These are phyloP conservation scores for Irpex lacteus DNA, from an alignment of 1,284 basidiomycete genomes.

Conservation along the genomic window DNA sequence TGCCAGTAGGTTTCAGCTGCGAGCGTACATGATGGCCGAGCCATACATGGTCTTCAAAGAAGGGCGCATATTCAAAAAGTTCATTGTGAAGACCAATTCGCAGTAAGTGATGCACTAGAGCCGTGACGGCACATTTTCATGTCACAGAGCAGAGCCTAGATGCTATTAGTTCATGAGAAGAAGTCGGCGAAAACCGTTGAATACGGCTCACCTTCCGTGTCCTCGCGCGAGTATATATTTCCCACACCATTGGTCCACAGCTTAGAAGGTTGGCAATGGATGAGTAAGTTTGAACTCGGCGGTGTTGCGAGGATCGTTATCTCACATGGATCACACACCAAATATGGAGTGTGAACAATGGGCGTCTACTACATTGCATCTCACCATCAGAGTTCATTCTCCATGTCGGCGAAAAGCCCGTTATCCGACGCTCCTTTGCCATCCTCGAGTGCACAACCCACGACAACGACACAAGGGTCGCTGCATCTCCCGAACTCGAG, in stretches of 20 bases:
- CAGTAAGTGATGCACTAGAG: too few species aligned
- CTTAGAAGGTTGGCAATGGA: not conserved
- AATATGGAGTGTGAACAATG: not conserved
- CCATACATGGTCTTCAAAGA: not conserved
- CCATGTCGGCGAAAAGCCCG: slow-evolving; percentile 5
- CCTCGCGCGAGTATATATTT: not conserved
- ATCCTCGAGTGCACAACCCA: not conserved
- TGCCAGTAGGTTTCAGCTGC: too few species aligned
- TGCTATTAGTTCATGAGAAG: too few species aligned
- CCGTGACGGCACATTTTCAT: too few species aligned
- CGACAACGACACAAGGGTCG: slow-evolving; percentile 6
- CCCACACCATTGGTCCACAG: not conserved
- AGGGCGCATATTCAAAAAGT: not conserved
- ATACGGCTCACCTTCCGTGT: not conserved
- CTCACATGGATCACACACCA: not conserved
- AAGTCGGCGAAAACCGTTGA: not conserved
- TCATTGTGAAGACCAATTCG: too few species aligned
- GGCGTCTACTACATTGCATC: not conserved
- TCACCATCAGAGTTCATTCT: not conserved
- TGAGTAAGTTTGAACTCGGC: not conserved
- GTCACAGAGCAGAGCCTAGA: too few species aligned
- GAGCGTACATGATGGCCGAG: too few species aligned
- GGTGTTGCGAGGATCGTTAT: not conserved
- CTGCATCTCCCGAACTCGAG: slow-evolving; percentile 73
- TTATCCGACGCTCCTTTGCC: not conserved